Conservation (phyloP, 2,329 filamentous ascomycete genomes). For the Cercospora zeae-maydis region DNA sequence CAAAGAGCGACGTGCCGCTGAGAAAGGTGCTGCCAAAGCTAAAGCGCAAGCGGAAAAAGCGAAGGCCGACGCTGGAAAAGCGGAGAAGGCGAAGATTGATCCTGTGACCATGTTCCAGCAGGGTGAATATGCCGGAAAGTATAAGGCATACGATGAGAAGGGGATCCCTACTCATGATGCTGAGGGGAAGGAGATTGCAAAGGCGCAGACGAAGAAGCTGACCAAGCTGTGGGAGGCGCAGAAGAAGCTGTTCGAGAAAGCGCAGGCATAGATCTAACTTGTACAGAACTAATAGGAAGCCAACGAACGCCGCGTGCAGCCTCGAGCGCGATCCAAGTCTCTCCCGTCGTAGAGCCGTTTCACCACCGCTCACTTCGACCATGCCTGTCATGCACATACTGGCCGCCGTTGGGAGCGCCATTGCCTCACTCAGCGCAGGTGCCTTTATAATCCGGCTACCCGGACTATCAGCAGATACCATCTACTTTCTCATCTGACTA, state of each 20-base stretch:
- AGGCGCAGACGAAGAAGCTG: conserved; percentile 75
- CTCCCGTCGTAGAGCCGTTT: not conserved
- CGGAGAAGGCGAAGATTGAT: conserved; percentile 56
- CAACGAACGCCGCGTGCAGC: not conserved
- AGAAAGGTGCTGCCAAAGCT: conserved; percentile 45
- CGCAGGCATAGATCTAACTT: not conserved
- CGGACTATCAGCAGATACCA: no score
- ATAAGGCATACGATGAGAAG: conserved; percentile 75
- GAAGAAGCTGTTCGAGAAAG: conserved; percentile 77
- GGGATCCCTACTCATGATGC: conserved; percentile 75
- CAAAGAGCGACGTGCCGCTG: conserved; percentile 53
- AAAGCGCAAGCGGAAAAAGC: conserved; percentile 52
- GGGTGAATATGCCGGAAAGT: conserved; percentile 63
- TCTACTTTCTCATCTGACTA: no score
- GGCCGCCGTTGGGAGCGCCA: no score
- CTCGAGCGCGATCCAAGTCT: not conserved
- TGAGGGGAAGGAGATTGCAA: conserved; percentile 75
- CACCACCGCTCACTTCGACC: not conserved
- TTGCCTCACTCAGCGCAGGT: no score
- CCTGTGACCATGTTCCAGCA: conserved; percentile 58
- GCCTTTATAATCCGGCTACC: no score
- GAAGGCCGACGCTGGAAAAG: conserved; percentile 47
- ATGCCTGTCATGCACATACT: not conserved
- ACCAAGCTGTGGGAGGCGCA: conserved; percentile 88
- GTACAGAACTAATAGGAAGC: not conserved